A percentile compares a stretch with the other conserved stretches of the same genome.
Conservation (phyloP, 306 rosid genomes). For the Herpetospermum pedunculosum region DNA sequence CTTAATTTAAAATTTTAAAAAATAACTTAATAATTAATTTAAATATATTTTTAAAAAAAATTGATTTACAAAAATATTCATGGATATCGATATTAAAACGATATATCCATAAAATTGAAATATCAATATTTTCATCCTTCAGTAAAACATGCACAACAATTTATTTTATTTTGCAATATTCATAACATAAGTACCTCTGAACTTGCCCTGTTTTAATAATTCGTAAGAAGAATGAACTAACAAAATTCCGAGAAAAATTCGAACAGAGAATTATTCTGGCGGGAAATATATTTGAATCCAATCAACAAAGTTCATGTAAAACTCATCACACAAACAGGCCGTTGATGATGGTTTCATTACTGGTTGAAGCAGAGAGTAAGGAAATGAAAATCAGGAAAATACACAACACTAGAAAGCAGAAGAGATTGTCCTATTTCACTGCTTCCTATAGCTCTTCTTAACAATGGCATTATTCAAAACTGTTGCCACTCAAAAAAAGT, state of each 20-base stretch:
- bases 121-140: too few species aligned
- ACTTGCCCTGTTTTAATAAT: too few species aligned
- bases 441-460: constrained; percentile 12
- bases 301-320: background rate
- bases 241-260: background rate
- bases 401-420: background rate
- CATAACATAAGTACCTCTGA: too few species aligned
- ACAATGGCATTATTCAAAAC: constrained; percentile 13
- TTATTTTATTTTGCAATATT: too few species aligned
- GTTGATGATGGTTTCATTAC: constrained; percentile 2
- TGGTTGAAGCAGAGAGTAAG: background rate
- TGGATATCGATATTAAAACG: too few species aligned
- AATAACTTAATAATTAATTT: too few species aligned
- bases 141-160: too few species aligned
- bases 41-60: too few species aligned
- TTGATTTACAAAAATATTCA: too few species aligned
- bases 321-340: constrained; percentile 4
- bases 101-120: too few species aligned
- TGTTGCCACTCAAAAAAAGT: constrained; percentile 1
- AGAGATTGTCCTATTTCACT: constrained; percentile 5
- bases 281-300: background rate
- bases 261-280: background rate
- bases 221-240: background rate
- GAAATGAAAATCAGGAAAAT: background rate
- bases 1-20: too few species aligned